Percentiles rank a stretch among this genome's conserved stretches.
These are phyloP conservation scores for Chimonanthus praecox DNA, from an alignment of 164 flowering plant species.

Conservation along the genomic window DNA sequence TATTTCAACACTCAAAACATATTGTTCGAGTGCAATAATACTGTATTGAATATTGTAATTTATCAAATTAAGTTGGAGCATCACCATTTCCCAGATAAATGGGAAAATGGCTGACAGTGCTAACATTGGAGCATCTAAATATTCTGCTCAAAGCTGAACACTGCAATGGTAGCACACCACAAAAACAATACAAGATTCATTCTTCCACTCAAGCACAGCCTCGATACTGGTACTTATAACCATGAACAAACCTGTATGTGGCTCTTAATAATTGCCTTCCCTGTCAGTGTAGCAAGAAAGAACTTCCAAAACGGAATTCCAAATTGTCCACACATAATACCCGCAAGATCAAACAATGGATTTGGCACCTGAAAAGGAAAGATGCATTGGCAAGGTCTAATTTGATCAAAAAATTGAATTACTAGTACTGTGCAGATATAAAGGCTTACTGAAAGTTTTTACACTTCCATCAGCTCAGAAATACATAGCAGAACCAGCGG, in stretches of 20 bases:
- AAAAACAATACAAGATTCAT: not conserved
- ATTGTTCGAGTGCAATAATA: too few relatives aligned
- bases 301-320: constrained; percentile 96
- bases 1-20: too few relatives aligned
- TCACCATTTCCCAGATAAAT: too few relatives aligned
- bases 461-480: not conserved
- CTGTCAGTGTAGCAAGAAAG: constrained; percentile 81
- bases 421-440: not conserved
- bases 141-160: too few relatives aligned
- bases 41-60: too few relatives aligned
- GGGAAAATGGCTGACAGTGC: too few relatives aligned
- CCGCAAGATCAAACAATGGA: constrained; percentile 98
- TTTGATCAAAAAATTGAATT: too few relatives aligned
- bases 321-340: constrained; percentile 98
- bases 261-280: constrained; percentile 93
- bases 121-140: too few relatives aligned
- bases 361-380: constrained; percentile 73
- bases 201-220: too few relatives aligned
- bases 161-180: not conserved
- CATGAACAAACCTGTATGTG: constrained; percentile 72
- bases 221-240: too few relatives aligned
- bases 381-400: not conserved
- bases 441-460: not conserved
- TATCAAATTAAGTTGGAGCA: too few relatives aligned
- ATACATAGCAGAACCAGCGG: not conserved